Base-by-base conservation (phyloP, 306 rosid species). In the Vachellia pachyceras region DNA sequence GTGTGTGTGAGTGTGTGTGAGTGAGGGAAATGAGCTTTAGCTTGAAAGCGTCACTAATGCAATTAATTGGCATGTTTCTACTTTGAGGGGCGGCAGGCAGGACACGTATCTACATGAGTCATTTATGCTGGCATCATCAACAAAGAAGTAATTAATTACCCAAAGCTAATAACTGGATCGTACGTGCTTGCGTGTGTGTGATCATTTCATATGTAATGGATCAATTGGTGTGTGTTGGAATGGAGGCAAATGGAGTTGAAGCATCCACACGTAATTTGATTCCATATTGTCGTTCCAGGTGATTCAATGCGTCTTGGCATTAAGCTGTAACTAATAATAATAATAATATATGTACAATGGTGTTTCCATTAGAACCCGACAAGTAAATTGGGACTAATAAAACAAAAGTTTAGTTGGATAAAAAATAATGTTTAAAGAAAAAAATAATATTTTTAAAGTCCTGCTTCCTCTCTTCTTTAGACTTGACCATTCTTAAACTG, bases 41-140 rank as follows among this genome's bases (percentile, higher is more conserved):
- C 57, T 78, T 40, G 45, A 70, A 81, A 45, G 80, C 39, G 72
- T 87, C 84, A 39, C 64, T 5, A 39, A 84, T 86, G n/a, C 82
- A n/a, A n/a, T 87, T 15, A 87, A 84, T 75, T 78, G 69, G 22
- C 67, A 39, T 65, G 84, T 82, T 84, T 84, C 85, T 7, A 78
- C 22, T n/a, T n/a, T 22, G 70, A 77, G 23, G 35, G 10, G 36
- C 20, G 8, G 3, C 23, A 1, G 10, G 61, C 61, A 5, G 29
- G 61, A 55, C 61, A 55, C 12, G 11, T 82, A n/a, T n/a, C n/a
- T n/a, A 80, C 83, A 83, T 69, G 35, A 81, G 64, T 77, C 45
- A 1, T 52, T 52, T n/a, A n/a, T 46, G 84, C 82, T 84, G 87
- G 82, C 78, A 87, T 69, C 52, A 11, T n/a, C 7, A n/a, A n/a